A percentile compares a stretch with the other conserved stretches of the same genome.
phyloP scores from a whole-genome alignment of 169 alveolate species.

The Theileria orientalis region DNA sequence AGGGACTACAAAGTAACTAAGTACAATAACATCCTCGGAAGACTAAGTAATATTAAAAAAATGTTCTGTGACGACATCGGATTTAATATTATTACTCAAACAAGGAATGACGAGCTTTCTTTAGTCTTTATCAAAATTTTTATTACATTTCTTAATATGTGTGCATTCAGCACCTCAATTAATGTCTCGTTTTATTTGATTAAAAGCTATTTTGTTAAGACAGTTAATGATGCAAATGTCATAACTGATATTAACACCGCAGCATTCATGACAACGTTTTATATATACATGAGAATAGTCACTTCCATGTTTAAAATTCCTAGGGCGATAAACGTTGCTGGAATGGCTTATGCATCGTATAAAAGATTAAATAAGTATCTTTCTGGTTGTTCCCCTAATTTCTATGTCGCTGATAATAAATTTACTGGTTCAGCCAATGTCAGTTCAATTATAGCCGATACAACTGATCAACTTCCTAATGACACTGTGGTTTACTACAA shows the following conservation, averaged over 20 bases:
- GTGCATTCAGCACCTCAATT: not conserved
- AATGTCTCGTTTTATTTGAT: conserved; percentile 1
- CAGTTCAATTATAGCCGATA: not conserved
- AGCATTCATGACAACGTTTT: no score
- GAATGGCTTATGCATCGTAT: conserved; percentile 21
- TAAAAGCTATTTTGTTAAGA: conserved; percentile 7
- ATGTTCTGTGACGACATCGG: no score
- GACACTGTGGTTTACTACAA: conserved; percentile 7
- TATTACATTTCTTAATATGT: conserved; percentile 8
- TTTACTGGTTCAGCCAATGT: no score
- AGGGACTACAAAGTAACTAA: conserved; percentile 4
- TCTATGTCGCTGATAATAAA: conserved; percentile 13
- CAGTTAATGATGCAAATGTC: conserved; percentile 9
- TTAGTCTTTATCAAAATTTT: conserved; percentile 14
- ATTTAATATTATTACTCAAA: no score
- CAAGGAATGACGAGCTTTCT: conserved; percentile 35
- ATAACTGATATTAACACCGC: conserved; percentile 6
- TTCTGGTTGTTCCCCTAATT: conserved; percentile 49
- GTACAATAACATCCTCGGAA: no score
- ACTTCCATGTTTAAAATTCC: no score
- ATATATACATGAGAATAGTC: no score
- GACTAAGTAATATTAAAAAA: no score
- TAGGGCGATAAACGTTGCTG: no score
- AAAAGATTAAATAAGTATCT: no score
- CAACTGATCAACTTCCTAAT: not conserved